phyloP scores from a whole-genome alignment of 2,329 filamentous ascomycete species.

The Fusarium newnesense region DNA sequence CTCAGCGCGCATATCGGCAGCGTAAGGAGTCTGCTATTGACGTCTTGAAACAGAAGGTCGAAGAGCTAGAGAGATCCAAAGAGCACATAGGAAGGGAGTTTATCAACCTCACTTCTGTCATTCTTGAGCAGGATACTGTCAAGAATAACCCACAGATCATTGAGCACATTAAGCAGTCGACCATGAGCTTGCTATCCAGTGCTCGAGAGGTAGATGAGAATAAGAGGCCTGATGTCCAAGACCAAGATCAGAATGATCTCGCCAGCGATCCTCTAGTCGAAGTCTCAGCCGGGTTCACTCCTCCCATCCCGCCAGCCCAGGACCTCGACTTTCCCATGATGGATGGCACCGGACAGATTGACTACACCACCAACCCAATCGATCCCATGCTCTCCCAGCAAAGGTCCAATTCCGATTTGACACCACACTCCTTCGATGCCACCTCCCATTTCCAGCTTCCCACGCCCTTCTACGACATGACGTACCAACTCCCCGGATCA shows the following conservation, averaged over 20 bases:
- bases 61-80: neutral
- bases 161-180: slow-evolving; percentile 2
- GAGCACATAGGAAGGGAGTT: slow-evolving; percentile 1
- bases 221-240: neutral
- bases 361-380: neutral
- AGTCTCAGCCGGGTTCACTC: fast-evolving
- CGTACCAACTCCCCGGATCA: neutral
- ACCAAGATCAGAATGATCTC: neutral
- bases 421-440: neutral
- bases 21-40: slow-evolving; percentile 16
- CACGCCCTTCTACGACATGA: neutral
- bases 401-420: neutral
- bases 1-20: slow-evolving; percentile 13
- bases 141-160: neutral
- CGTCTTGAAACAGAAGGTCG: neutral
- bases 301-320: fast-evolving
- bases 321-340: neutral
- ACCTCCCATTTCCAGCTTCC: neutral
- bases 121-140: neutral
- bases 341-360: neutral
- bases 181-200: neutral
- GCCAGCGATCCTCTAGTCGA: fast-evolving
- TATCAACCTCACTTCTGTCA: neutral
- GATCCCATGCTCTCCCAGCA: neutral
- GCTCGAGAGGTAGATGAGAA: neutral